These are phyloP conservation scores for Neobulgaria alba DNA, from an alignment of 2,329 filamentous ascomycete species.

Conservation along the genomic window DNA sequence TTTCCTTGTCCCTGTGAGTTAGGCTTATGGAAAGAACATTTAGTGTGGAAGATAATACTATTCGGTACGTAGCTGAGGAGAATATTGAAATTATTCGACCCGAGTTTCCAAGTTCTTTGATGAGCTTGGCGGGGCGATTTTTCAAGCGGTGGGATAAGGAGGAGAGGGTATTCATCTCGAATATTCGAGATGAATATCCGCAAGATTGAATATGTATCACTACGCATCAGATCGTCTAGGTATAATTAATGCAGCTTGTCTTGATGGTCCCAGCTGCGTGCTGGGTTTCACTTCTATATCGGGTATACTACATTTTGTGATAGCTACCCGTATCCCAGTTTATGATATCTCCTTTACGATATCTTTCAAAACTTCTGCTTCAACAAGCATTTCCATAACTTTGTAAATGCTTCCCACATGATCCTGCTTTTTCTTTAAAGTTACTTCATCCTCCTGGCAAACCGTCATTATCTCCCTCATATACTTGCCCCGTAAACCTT, in stretches of 20 bases:
- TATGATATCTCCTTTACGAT: slow-evolving; percentile 22
- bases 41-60: slow-evolving; percentile 57
- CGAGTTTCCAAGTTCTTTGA: slow-evolving; percentile 48
- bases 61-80: slow-evolving; percentile 71
- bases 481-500: slow-evolving; percentile 37
- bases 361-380: slow-evolving; percentile 50
- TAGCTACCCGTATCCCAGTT: too few species aligned
- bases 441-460: slow-evolving; percentile 42
- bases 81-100: slow-evolving; percentile 60
- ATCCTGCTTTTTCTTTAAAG: slow-evolving; percentile 52
- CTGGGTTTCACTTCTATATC: too few species aligned
- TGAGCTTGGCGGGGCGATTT: slow-evolving; percentile 68
- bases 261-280: too few species aligned
- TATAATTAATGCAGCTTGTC: too few species aligned
- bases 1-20: slow-evolving; percentile 3
- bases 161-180: slow-evolving; percentile 69
- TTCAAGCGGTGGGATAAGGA: slow-evolving; percentile 77
- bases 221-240: too few species aligned
- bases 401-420: slow-evolving; percentile 59
- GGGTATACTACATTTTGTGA: too few species aligned
- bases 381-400: slow-evolving; percentile 62
- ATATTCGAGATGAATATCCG: slow-evolving; percentile 73
- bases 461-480: slow-evolving; percentile 38
- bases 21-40: slow-evolving; percentile 24
- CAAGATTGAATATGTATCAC: too few species aligned